A percentile compares a stretch with the other conserved stretches of the same genome.
phyloP scores from a whole-genome alignment of 169 alveolate species.

The Condylostoma magnum region DNA sequence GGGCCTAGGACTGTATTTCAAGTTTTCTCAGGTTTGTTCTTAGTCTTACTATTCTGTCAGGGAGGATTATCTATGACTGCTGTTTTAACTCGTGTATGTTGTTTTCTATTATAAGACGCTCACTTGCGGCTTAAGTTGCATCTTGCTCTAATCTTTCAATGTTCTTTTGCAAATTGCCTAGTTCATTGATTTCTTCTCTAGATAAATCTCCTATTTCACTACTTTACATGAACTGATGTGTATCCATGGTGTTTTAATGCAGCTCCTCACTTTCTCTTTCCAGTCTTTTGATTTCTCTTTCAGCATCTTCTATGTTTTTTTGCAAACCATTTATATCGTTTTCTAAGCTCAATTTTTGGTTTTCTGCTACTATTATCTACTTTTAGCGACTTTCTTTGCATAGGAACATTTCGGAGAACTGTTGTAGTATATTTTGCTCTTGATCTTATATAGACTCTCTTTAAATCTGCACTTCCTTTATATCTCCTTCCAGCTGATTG shows the following conservation, averaged over 20 bases:
- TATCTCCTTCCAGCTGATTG: slow-evolving; percentile 23
- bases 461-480: slow-evolving; percentile 25
- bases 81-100: slow-evolving; percentile 1
- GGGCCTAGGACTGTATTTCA: neutral
- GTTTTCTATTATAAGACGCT: neutral
- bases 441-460: slow-evolving; percentile 35
- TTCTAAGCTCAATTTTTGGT: neutral
- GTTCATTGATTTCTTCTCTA: slow-evolving; percentile 29
- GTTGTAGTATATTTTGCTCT: slow-evolving; percentile 48
- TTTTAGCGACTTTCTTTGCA: slow-evolving; percentile 15
- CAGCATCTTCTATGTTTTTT: slow-evolving; percentile 1
- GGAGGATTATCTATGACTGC: neutral
- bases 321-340: neutral
- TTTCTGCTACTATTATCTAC: neutral
- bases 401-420: slow-evolving; percentile 31
- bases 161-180: slow-evolving; percentile 33
- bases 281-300: neutral
- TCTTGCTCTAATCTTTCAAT: slow-evolving; percentile 39
- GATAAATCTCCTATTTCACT: slow-evolving; percentile 20
- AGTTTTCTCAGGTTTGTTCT: neutral
- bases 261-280: neutral
- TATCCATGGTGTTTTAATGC: neutral
- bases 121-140: slow-evolving; percentile 9
- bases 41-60: slow-evolving; percentile 9
- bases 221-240: neutral